Base-by-base conservation (phyloP, 164 flowering plant genomes). In the Paratinospora sagittata region DNA sequence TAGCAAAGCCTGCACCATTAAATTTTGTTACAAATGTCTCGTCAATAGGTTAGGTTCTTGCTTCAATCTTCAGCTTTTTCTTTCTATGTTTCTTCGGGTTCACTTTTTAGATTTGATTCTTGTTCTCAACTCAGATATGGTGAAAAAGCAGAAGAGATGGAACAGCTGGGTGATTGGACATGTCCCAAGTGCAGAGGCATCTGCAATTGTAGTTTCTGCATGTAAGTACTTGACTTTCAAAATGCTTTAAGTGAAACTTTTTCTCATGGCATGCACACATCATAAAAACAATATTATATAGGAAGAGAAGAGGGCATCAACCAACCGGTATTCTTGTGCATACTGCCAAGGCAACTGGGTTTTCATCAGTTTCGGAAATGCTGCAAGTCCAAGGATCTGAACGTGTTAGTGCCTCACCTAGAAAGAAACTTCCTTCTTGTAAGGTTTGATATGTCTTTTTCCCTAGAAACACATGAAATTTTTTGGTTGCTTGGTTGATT, bases 131-230 rank as follows among this genome's bases (percentile, higher is more conserved):
- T 64, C 63, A 93, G 97, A 69, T 95, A 95, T 69, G 97, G 97
- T 14, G 96, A 92, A 84, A 86, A 86, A 36, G 94, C 89, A 1
- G 92, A 84, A 72, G 91, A 87, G 72, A 81, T 83, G 62, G 80
- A 73, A 0, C 37, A 16, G 23, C 66, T 78, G 69, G 83, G 63
- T 26, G 83, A 83, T 3, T 92, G 99, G 99, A 70, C 33, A 1
- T 92, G 99, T 72, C 97, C 97, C 58, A 95, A 82, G 76, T 95
- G 99, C 71, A 84, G 94, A 73, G 92, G 84, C 67, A 85, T 85
- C 24, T 95, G 99, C 81, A 92, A 95, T 72, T 95, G 99, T 74
- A 95, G 99, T 70, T 43, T 76, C 1, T 95, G 99, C 94, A 89
- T 82, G 97, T 92, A 82, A 85, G 83, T 52, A 9, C 47, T 30